These are phyloP conservation scores for Magnusiomyces paraingens DNA, from an alignment of 1,139 yeast species.

Conservation along the genomic window DNA sequence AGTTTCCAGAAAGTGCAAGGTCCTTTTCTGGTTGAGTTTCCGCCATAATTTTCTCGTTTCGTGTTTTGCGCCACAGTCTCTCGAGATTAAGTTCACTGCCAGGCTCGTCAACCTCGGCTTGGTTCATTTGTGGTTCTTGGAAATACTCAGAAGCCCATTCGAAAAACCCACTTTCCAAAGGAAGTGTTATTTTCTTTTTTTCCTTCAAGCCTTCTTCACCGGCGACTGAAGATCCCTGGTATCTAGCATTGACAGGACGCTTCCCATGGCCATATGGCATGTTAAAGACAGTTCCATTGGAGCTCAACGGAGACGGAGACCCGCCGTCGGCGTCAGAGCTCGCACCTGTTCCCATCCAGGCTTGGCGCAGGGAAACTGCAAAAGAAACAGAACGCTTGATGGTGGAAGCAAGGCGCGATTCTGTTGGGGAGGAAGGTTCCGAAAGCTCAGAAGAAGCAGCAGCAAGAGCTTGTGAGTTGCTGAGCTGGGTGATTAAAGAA, in stretches of 20 bases:
- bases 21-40: constrained; percentile 89
- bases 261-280: constrained; percentile 30
- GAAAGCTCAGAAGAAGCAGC: not conserved
- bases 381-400: constrained; percentile 34
- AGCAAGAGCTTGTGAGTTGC: not conserved
- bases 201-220: not conserved
- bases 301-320: constrained; percentile 4
- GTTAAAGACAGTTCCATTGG: constrained; percentile 9
- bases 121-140: constrained; percentile 94
- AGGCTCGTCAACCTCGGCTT: constrained; percentile 82
- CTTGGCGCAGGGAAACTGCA: constrained; percentile 33
- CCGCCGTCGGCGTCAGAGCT: constrained; percentile 7
- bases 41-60: constrained; percentile 80
- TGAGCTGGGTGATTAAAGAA: not conserved
- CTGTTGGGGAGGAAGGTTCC: constrained; percentile 12
- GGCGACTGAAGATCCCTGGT: constrained; percentile 8
- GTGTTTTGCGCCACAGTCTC: constrained; percentile 80
- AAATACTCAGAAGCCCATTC: constrained; percentile 89
- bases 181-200: constrained; percentile 30
- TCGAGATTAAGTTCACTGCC: constrained; percentile 83
- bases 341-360: constrained; percentile 23
- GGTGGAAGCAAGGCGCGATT: constrained; percentile 23
- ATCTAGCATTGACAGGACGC: constrained; percentile 30
- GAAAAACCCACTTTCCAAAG: constrained; percentile 68
- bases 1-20: constrained; percentile 73